These are phyloP conservation scores for Xylaria sp. DNA, from an alignment of 2,329 filamentous ascomycete genomes.

Conservation along the genomic window DNA sequence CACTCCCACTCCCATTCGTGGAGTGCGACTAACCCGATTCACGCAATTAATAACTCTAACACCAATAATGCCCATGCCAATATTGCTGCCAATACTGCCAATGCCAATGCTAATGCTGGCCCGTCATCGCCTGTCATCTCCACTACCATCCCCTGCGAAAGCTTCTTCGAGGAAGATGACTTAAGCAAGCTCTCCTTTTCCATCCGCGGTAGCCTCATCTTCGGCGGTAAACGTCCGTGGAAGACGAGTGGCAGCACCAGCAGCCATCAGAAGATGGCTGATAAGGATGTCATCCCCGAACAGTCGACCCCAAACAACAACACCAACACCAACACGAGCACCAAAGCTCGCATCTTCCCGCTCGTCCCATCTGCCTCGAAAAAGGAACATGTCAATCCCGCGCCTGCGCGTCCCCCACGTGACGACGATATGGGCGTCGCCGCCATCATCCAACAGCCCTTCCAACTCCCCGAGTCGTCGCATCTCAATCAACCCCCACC, in stretches of 20 bases:
- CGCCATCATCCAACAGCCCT: slow-evolving; percentile 36
- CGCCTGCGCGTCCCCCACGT: slow-evolving; percentile 38
- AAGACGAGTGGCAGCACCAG: slow-evolving; percentile 39
- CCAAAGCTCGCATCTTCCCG: slow-evolving; percentile 46
- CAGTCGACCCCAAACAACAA: slow-evolving; percentile 29
- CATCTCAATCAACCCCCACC: slow-evolving; percentile 13
- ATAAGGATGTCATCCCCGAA: slow-evolving; percentile 39
- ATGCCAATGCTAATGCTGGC: slow-evolving; percentile 42
- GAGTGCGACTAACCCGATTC: slow-evolving; percentile 35
- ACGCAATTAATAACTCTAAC: slow-evolving; percentile 21
- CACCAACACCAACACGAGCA: slow-evolving; percentile 27
- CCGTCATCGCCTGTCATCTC: slow-evolving; percentile 63
- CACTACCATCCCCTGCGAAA: slow-evolving; percentile 67
- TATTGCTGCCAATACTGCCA: background rate
- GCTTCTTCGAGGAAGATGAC: slow-evolving; percentile 68
- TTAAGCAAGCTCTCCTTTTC: slow-evolving; percentile 69
- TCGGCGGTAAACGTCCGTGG: slow-evolving; percentile 59
- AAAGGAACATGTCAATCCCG: slow-evolving; percentile 29
- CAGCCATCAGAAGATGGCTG: slow-evolving; percentile 43
- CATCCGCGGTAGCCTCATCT: slow-evolving; percentile 72
- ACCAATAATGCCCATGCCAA: slow-evolving; percentile 6
- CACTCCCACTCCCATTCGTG: slow-evolving; percentile 29
- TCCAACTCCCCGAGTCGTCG: slow-evolving; percentile 35
- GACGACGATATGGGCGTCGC: slow-evolving; percentile 43
- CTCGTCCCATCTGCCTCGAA: slow-evolving; percentile 42